Percentiles rank a stretch among this genome's conserved stretches.
These are phyloP conservation scores for Ceratobasidium sp. DNA, from an alignment of 1,284 basidiomycete genomes.

Conservation along the genomic window DNA sequence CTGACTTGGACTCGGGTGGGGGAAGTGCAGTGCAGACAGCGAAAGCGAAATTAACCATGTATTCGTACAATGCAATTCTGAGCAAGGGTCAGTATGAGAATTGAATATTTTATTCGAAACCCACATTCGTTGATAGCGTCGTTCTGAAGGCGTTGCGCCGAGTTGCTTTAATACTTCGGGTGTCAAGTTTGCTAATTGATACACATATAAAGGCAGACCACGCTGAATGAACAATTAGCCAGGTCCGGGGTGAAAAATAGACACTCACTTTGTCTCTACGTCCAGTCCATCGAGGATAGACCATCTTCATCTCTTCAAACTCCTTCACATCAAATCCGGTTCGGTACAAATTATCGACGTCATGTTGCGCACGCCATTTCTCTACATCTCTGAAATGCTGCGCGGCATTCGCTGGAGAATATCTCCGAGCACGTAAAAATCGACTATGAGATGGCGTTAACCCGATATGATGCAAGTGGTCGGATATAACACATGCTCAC, in stretches of 20 bases:
- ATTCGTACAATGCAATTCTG: constrained; percentile 67
- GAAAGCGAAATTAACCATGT: constrained; percentile 67
- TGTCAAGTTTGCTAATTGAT: constrained; percentile 62
- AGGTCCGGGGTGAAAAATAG: not conserved
- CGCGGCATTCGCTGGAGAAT: constrained; percentile 65
- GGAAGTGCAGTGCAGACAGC: constrained; percentile 71
- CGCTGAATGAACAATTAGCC: constrained; percentile 51
- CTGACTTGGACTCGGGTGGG: constrained; percentile 61
- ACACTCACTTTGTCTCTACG: constrained; percentile 67
- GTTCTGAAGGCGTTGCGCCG: constrained; percentile 57
- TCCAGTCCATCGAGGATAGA: constrained; percentile 81
- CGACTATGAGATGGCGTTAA: constrained; percentile 56
- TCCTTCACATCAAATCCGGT: constrained; percentile 63
- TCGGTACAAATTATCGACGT: constrained; percentile 64
- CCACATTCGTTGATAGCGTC: constrained; percentile 73
- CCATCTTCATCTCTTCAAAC: constrained; percentile 63
- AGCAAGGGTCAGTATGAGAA: constrained; percentile 36
- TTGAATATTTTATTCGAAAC: constrained; percentile 45
- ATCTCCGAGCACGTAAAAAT: constrained; percentile 74
- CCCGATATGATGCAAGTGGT: not conserved
- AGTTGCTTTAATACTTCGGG: constrained; percentile 64
- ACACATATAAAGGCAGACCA: constrained; percentile 76
- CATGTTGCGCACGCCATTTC: constrained; percentile 66
- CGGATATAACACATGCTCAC: constrained; percentile 49
- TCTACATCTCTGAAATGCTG: constrained; percentile 71